Base-by-base conservation (phyloP, 1,139 yeast genomes). In the Pneumocystis oryctolagi region DNA sequence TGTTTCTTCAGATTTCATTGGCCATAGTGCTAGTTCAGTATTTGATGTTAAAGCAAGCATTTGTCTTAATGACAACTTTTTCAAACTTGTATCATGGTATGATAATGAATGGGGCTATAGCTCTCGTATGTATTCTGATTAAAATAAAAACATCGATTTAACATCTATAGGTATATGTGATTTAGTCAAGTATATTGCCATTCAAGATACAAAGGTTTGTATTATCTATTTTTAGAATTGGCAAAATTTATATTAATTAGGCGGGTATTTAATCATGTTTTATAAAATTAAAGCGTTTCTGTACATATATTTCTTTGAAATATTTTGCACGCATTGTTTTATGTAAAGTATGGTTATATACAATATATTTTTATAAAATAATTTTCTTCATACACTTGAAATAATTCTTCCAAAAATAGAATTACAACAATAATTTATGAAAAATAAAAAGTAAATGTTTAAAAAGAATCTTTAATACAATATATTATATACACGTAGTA, bases 41-140 rank as follows among this genome's bases (percentile, higher is more conserved):
- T 87, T 84, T 73, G 95, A 86, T 75, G 84, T 87, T 73, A 80
- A 82, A 80, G 95, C 95, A 68, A 89, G 92, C 80, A 85, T 86
- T 79, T 81, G 83, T 74, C 82, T 86, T 75, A 83, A 86, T 75
- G 87, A 87, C 77, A 82, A 83, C 75, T 86, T 86, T 77, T 89
- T 85, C 78, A 86, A 86, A 83, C 84, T 87, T 78, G 81, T 86
- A 77, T 79, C 92, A 66, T 86, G 94, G 94, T 86, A 86, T 83
- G 95, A 87, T 77, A 86, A 86, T 80, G 95, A 87, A 80, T 87
- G 76, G 81, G 95, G 95, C 76, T 87, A 87, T 88, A 85, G 92
- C 73, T 84, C 89, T 80, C 87, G 95, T 82, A 94, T 86, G 55
- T 47, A 12, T 20, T 20, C 5, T n/a, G 9, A 20, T 6, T 20